These are phyloP conservation scores for Colletotrichum horii DNA, from an alignment of 2,329 filamentous ascomycete species.

Conservation along the genomic window DNA sequence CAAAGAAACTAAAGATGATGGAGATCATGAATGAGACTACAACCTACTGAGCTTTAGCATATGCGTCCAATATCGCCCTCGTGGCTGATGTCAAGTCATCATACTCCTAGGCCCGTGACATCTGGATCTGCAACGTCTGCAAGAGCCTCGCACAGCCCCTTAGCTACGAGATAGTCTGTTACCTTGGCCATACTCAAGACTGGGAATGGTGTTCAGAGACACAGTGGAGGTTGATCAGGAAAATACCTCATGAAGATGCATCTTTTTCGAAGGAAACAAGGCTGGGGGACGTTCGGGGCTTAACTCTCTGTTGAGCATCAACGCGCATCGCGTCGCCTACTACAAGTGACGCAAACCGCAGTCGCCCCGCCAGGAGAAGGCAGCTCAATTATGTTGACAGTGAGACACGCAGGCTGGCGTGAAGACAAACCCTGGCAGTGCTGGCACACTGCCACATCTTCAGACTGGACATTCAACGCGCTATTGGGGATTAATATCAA, in stretches of 20 bases:
- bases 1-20: neutral
- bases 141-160: neutral
- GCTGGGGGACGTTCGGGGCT: rapidly evolving
- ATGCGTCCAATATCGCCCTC: neutral
- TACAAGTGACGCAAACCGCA: rapidly evolving
- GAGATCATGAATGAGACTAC: neutral
- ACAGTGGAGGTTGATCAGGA: rapidly evolving
- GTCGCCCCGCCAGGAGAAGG: rapidly evolving
- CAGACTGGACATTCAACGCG: too few species aligned
- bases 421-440: neutral
- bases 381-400: neutral
- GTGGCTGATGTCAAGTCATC: neutral
- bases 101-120: neutral
- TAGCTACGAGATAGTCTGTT: neutral
- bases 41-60: neutral
- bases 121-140: neutral
- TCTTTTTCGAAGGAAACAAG: rapidly evolving
- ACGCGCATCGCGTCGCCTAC: neutral
- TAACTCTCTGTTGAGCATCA: rapidly evolving
- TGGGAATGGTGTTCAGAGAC: neutral
- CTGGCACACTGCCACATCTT: neutral
- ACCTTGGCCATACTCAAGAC: neutral
- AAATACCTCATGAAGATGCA: neutral
- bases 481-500: too few species aligned
- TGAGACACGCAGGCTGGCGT: neutral